Percentiles rank a stretch among this genome's conserved stretches.
phyloP scores from a whole-genome alignment of 176 grass and related monocot genomes.

The Triticum monococcum region DNA sequence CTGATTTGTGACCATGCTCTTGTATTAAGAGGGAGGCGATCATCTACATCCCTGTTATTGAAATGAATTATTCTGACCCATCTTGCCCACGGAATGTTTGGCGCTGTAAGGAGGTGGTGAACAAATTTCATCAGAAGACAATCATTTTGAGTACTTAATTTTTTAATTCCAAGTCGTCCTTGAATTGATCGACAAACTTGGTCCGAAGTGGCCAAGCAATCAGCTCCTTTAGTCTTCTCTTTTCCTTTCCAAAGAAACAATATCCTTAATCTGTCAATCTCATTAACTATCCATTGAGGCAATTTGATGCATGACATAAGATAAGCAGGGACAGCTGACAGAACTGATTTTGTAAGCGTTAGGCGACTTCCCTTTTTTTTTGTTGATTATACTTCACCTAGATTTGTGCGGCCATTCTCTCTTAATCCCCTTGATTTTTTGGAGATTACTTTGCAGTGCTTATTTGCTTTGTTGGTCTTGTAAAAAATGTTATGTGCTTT shows the following conservation, averaged over 20 bases:
- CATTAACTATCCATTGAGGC: not conserved
- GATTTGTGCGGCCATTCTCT: not conserved
- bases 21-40: too few relatives aligned
- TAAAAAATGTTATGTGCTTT: not conserved
- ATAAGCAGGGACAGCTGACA: not conserved
- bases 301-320: not conserved
- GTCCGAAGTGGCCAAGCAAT: not conserved
- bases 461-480: not conserved
- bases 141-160: not conserved
- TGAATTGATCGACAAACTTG: not conserved
- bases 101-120: not conserved
- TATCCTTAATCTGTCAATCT: not conserved
- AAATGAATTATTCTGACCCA: not conserved
- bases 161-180: not conserved
- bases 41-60: too few relatives aligned
- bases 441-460: not conserved
- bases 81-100: not conserved
- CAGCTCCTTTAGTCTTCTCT: not conserved
- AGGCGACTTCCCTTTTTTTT: not conserved
- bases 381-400: slow-evolving; percentile 9
- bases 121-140: not conserved
- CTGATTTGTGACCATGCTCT: too few relatives aligned
- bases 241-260: not conserved
- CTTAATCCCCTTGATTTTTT: not conserved
- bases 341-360: not conserved